Conservation (phyloP, 257 asterid species). For the Leonotis leonurus region DNA sequence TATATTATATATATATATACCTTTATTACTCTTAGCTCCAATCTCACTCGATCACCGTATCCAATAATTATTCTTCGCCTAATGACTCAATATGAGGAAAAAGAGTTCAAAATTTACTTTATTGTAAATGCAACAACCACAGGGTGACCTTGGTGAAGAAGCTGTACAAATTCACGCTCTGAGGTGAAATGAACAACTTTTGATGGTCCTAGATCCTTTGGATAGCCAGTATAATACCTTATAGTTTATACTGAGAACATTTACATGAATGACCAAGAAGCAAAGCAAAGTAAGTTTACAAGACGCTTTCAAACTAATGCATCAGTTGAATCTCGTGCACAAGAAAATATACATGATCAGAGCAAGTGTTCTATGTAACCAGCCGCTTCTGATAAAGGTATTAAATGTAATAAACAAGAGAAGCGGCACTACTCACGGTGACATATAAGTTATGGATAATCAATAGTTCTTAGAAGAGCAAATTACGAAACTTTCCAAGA, state of each 20-base stretch:
- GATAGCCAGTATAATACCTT: constrained; percentile 85
- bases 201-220: constrained; percentile 93
- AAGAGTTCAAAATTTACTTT: constrained; percentile 40
- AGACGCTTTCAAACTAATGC: no score
- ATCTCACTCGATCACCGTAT: no score
- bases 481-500: background rate
- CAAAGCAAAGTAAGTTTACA: no score
- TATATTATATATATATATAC: no score
- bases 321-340: no score
- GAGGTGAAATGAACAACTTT: constrained; percentile 75
- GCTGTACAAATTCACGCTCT: constrained; percentile 90
- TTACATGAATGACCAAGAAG: background rate
- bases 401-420: background rate
- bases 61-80: no score
- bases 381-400: no score
- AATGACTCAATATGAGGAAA: background rate
- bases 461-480: background rate
- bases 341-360: no score
- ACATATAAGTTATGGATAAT: background rate
- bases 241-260: constrained; percentile 1
- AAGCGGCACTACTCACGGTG: background rate
- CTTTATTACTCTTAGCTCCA: no score
- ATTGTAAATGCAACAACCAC: constrained; percentile 92
- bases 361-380: no score
- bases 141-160: constrained; percentile 88